These are phyloP conservation scores for Amanita fuliginea DNA, from an alignment of 768 basidiomycete genomes.

Conservation along the genomic window DNA sequence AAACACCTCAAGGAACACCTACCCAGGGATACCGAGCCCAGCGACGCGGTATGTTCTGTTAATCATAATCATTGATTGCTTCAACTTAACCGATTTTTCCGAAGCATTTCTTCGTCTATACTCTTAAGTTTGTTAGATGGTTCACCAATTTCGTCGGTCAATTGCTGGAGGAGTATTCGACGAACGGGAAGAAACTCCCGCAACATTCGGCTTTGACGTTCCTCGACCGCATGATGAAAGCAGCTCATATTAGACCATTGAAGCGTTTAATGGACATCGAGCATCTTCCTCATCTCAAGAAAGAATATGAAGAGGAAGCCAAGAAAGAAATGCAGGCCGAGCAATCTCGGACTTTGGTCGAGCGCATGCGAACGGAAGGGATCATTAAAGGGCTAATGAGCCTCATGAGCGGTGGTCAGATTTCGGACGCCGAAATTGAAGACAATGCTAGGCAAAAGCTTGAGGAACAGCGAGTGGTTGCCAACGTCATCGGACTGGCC, in stretches of 20 bases:
- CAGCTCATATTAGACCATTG: conserved; percentile 1
- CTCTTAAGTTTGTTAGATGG: not conserved
- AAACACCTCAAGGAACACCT: conserved; percentile 6
- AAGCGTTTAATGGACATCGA: not conserved
- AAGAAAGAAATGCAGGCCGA: not conserved
- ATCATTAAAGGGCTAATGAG: not conserved
- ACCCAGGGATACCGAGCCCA: not conserved
- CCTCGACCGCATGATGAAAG: conserved; percentile 4
- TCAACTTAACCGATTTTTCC: not conserved
- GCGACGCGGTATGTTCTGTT: not conserved
- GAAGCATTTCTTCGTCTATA: not conserved
- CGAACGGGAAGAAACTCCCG: not conserved
- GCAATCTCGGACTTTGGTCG: not conserved
- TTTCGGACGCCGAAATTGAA: not conserved
- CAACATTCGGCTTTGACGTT: conserved; percentile 1
- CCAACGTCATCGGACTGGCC: conserved; percentile 9
- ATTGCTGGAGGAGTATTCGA: not conserved
- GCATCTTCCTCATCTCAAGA: not conserved
- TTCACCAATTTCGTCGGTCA: not conserved
- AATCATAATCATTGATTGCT: not conserved
- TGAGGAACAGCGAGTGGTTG: conserved; percentile 10
- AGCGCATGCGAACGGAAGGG: not conserved
- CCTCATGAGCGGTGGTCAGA: not conserved
- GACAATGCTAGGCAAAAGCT: conserved; percentile 7
- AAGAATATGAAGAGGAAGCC: not conserved